These are phyloP conservation scores for Schizopora paradoxa DNA, from an alignment of 1,284 basidiomycete species.

Conservation along the genomic window DNA sequence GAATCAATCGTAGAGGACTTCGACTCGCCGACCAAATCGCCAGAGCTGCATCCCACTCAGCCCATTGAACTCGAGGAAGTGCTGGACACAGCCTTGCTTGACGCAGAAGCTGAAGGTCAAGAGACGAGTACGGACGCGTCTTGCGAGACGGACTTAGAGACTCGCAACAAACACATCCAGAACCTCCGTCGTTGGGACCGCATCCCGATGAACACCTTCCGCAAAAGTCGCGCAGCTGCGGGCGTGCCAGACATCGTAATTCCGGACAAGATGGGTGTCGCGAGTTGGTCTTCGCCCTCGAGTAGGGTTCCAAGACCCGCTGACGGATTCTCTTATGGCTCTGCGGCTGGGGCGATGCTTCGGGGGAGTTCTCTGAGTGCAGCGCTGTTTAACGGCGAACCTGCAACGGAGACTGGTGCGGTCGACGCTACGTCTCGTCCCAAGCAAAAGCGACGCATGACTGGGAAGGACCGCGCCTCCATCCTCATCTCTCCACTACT, in stretches of 20 bases:
- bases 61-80: slow-evolving; percentile 74
- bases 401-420: slow-evolving; percentile 32
- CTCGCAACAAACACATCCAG: slow-evolving; percentile 26
- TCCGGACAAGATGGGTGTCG: slow-evolving; percentile 32
- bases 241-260: slow-evolving; percentile 31
- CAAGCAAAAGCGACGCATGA: slow-evolving; percentile 12
- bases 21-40: slow-evolving; percentile 31
- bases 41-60: slow-evolving; percentile 36
- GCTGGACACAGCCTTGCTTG: slow-evolving; percentile 67
- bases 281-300: slow-evolving; percentile 21
- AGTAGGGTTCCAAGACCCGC: slow-evolving; percentile 24
- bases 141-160: slow-evolving; percentile 27
- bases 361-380: slow-evolving; percentile 50
- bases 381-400: slow-evolving; percentile 54
- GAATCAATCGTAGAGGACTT: slow-evolving; percentile 25
- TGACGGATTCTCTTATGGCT: slow-evolving; percentile 21
- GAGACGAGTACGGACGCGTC: slow-evolving; percentile 30
- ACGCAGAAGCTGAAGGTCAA: slow-evolving; percentile 36
- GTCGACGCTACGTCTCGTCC: slow-evolving; percentile 16
- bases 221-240: slow-evolving; percentile 50
- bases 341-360: slow-evolving; percentile 35
- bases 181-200: slow-evolving; percentile 64
- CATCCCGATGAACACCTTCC: slow-evolving; percentile 69
- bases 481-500: slow-evolving; percentile 48
- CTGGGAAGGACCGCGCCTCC: slow-evolving; percentile 24